Evolutionary conservation across 2,329 filamentous ascomycete species (phyloP).

Genomic region (Hypoxylon sp.): DNA sequence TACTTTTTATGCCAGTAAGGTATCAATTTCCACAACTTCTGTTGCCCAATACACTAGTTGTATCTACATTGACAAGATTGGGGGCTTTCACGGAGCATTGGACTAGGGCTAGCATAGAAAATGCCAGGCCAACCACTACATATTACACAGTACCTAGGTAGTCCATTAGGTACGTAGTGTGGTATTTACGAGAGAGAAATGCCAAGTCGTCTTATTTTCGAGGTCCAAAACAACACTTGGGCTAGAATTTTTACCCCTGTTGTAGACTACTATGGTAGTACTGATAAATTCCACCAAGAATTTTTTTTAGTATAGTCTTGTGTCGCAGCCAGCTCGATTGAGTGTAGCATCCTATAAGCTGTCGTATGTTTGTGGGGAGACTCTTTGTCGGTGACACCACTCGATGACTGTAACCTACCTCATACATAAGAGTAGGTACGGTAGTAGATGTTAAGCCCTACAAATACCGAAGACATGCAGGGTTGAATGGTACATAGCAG

Average conservation of each 20-base stretch:
- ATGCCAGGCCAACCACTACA: too few species aligned
- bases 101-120: background rate
- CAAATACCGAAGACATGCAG: background rate
- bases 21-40: background rate
- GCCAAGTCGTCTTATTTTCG: background rate
- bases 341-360: slow-evolving; percentile 16
- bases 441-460: background rate
- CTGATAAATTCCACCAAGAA: background rate
- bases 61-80: background rate
- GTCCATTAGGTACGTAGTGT: too few species aligned
- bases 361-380: slow-evolving; percentile 17
- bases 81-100: background rate
- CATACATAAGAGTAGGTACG: too few species aligned
- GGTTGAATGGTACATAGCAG: too few species aligned
- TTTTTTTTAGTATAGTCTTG: background rate
- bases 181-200: background rate
- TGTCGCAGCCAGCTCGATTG: slow-evolving; percentile 6
- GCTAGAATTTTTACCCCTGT: slow-evolving; percentile 1
- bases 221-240: background rate
- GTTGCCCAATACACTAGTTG: background rate
- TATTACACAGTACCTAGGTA: too few species aligned
- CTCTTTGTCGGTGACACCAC: slow-evolving; percentile 1
- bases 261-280: background rate
- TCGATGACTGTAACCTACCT: background rate
- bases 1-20: slow-evolving; percentile 3